Conservation (phyloP, 2,329 filamentous ascomycete genomes). For the Leptographium flavum region DNA sequence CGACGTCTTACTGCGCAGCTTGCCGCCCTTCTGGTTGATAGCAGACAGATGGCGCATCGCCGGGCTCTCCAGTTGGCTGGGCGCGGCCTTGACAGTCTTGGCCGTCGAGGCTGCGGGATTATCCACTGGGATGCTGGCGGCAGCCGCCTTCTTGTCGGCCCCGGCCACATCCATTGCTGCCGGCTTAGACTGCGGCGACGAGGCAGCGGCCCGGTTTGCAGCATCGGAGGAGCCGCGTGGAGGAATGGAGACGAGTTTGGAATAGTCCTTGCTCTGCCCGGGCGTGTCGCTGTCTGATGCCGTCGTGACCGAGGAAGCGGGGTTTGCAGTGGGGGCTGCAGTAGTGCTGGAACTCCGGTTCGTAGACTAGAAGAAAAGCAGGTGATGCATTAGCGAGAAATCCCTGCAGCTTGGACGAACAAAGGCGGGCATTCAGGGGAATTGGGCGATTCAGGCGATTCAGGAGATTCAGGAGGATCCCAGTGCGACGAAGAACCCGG, state of each 20-base stretch:
- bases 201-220: slow-evolving; percentile 48
- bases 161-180: slow-evolving; percentile 45
- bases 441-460: slow-evolving; percentile 4
- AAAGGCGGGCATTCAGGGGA: neutral
- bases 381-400: slow-evolving; percentile 28
- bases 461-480: slow-evolving; percentile 1
- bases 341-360: slow-evolving; percentile 41
- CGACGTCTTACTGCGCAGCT: slow-evolving; percentile 72
- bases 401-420: slow-evolving; percentile 3
- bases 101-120: slow-evolving; percentile 11
- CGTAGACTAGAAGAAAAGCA: slow-evolving; percentile 31
- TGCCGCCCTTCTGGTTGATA: slow-evolving; percentile 68
- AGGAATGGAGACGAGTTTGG: slow-evolving; percentile 42
- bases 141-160: neutral
- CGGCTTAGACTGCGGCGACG: slow-evolving; percentile 63
- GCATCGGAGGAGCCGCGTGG: slow-evolving; percentile 49
- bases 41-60: slow-evolving; percentile 76
- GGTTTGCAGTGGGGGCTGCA: slow-evolving; percentile 33
- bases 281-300: slow-evolving; percentile 24
- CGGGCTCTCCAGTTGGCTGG: slow-evolving; percentile 40
- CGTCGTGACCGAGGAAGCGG: slow-evolving; percentile 27
- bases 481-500: neutral
- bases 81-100: slow-evolving; percentile 13
- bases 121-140: slow-evolving; percentile 7
- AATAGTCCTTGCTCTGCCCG: slow-evolving; percentile 34